phyloP scores from a whole-genome alignment of 495 filamentous ascomycete genomes.

The Cairneyella variabilis region DNA sequence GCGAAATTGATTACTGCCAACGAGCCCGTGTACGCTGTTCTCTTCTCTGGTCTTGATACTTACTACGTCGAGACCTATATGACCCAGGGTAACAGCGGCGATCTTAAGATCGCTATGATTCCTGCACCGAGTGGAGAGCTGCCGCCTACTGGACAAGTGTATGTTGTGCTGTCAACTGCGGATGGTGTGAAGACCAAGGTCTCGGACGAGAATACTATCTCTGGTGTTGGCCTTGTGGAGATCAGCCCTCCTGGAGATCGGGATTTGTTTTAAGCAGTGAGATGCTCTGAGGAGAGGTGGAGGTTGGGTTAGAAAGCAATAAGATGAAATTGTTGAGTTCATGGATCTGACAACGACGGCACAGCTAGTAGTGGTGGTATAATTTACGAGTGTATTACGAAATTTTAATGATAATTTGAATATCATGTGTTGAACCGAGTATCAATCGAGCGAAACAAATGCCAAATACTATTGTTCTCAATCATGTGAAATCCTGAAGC shows the following conservation, averaged over 20 bases:
- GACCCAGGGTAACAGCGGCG: slow-evolving; percentile 19
- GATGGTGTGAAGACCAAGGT: slow-evolving; percentile 26
- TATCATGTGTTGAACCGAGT: no score
- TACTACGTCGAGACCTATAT: slow-evolving; percentile 25
- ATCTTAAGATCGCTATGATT: slow-evolving; percentile 29
- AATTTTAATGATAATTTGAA: no score
- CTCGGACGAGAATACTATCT: slow-evolving; percentile 38
- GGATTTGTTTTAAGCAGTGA: no score
- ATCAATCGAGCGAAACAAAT: no score
- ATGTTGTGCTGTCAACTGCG: slow-evolving; percentile 41
- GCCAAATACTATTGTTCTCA: no score
- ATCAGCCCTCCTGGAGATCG: slow-evolving; percentile 23
- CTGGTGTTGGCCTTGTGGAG: slow-evolving; percentile 42
- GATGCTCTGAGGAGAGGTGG: no score
- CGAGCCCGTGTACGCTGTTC: slow-evolving; percentile 28
- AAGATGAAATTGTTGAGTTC: no score
- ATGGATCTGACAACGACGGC: no score
- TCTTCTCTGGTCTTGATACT: slow-evolving; percentile 30
- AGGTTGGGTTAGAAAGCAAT: no score
- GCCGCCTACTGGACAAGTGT: slow-evolving; percentile 36
- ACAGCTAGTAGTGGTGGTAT: no score
- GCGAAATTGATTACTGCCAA: slow-evolving; percentile 13
- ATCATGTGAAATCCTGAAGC: no score
- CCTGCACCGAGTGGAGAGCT: slow-evolving; percentile 23
- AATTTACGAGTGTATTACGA: no score